Evolutionary conservation across 176 grass and related monocot species (phyloP), one percentile per base, ranked within the genome.

Genomic region (Triticum dicoccoides): DNA sequence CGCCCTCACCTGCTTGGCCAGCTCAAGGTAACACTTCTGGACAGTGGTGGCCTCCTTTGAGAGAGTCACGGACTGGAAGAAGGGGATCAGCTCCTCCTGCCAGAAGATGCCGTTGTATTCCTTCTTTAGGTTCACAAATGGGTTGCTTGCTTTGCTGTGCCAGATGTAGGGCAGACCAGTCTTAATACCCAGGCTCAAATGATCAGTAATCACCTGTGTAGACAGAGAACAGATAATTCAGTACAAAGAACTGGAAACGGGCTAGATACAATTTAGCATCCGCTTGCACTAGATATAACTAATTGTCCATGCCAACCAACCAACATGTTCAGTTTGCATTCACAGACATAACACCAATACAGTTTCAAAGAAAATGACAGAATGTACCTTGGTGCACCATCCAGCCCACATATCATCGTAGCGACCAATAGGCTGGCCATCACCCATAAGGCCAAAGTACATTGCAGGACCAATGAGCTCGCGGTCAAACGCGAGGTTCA

Each of bases 381-480:
- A 24, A 41, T 49, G 65, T 73, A 94, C 92, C 92, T 94, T 94
- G 39, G 73, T 85, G 78, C 92, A 94, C 92, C 92, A 94, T 71
- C 92, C 92, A 7, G 92, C 89, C 92, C 92, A 94, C 92, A 94
- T 94, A 71, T 94, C 92, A 5, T 94, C 92, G 30, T 94, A 94
- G 47, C 92, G 92, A 38, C 89, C 89, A 80, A 94, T 91, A 71
- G 92, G 92, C 81, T 94, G 92, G 61, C 87, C 89, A 80, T 94
- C 89, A 79, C 92, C 92, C 92, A 91, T 94, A 76, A 94, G 92
- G 79, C 92, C 89, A 0, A 94, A 94, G 75, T 94, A 94, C 92
- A 94, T 94, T 2, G 92, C 92, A 85, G 92, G 89, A 72, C 92
- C 92, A 85, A 94, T 94, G 73, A 94, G 87, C 73, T 94, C 92